A percentile compares a stretch with the other conserved stretches of the same genome.
Evolutionary conservation across 768 basidiomycete genomes (phyloP).

Genomic region (Mycena indigotica): DNA sequence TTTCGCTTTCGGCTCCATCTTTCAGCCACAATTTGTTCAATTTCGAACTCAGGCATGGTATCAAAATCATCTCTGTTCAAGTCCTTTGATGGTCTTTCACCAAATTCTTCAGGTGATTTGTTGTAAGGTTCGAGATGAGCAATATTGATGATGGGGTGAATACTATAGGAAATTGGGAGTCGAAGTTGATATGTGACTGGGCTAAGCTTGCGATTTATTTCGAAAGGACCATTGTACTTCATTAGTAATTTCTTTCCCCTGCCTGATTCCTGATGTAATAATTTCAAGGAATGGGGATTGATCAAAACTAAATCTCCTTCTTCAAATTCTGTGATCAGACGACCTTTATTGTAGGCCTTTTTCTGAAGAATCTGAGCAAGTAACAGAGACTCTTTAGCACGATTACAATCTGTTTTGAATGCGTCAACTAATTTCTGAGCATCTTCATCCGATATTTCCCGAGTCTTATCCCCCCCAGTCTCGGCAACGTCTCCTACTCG

Average conservation of each 20-base stretch:
- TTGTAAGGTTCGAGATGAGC: constrained; percentile 25
- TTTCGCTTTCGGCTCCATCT: not conserved
- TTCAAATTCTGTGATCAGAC: constrained; percentile 14
- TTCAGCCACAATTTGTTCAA: constrained; percentile 29
- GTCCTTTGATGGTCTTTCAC: constrained; percentile 4
- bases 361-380: constrained; percentile 17
- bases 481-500: not conserved
- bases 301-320: constrained; percentile 26
- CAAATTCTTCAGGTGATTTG: constrained; percentile 17
- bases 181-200: constrained; percentile 24
- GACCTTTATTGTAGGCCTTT: constrained; percentile 19
- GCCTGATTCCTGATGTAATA: constrained; percentile 19
- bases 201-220: constrained; percentile 24
- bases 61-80: constrained; percentile 11
- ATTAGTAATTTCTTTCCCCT: constrained; percentile 25
- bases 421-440: constrained; percentile 8
- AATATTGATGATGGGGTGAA: constrained; percentile 27
- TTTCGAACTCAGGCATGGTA: constrained; percentile 22
- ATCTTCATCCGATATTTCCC: not conserved
- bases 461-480: not conserved
- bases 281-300: constrained; percentile 25
- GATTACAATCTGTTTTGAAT: constrained; percentile 4
- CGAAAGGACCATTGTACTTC: constrained; percentile 26
- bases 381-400: constrained; percentile 7
- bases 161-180: constrained; percentile 22